Evolutionary conservation across 257 asterid species (phyloP).

Genomic region (Ocimum tenuiflorum): DNA sequence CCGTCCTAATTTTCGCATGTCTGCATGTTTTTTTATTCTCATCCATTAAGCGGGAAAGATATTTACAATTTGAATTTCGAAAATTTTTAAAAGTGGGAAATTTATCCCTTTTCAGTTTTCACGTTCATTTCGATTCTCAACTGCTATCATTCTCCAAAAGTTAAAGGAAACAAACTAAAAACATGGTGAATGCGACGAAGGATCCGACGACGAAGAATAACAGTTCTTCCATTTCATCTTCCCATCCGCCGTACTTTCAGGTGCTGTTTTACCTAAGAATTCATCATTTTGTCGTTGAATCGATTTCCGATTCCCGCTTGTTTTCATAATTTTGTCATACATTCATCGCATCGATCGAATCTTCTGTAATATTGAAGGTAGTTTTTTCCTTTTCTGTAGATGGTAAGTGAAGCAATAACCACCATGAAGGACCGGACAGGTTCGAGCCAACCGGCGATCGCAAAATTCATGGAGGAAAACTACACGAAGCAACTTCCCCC

Average conservation of each 20-base stretch:
- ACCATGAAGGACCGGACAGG: conserved; percentile 51
- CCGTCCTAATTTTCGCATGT: too few relatives aligned
- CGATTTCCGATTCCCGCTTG: not conserved
- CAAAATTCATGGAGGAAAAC: conserved; percentile 42
- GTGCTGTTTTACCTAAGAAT: not conserved
- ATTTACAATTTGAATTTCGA: conserved; percentile 12
- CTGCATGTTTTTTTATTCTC: too few relatives aligned
- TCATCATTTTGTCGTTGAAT: not conserved
- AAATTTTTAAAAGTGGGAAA: not conserved
- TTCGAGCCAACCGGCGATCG: conserved; percentile 58
- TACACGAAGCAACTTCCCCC: conserved; percentile 37
- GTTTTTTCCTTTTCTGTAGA: conserved; percentile 15
- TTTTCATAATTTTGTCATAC: not conserved
- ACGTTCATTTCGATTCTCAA: not conserved
- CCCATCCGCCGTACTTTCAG: conserved; percentile 47
- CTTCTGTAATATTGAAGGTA: not conserved
- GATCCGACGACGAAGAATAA: conserved; percentile 1
- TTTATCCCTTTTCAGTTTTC: not conserved
- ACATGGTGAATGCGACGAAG: conserved; percentile 39
- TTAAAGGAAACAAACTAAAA: not conserved
- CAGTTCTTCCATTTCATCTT: conserved; percentile 19
- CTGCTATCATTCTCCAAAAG: not conserved
- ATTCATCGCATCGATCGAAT: not conserved
- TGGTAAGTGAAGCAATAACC: conserved; percentile 53
- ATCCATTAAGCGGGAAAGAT: conserved; percentile 12